Base-by-base conservation (phyloP, 2,329 filamentous ascomycete genomes). In the Aureobasidium sp. region DNA sequence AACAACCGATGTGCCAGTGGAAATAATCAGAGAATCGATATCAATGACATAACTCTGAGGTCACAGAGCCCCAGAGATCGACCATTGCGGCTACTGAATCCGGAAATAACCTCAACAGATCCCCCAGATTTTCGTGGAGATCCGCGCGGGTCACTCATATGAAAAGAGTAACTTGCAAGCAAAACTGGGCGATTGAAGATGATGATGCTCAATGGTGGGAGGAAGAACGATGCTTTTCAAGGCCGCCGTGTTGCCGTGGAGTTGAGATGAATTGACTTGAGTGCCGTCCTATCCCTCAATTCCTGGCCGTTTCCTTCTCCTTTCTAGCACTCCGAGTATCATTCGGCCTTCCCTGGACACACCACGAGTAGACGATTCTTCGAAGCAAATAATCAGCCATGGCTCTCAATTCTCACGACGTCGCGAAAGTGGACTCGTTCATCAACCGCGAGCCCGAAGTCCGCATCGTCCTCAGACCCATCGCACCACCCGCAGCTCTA, bases 401-500 rank as follows among this genome's bases (percentile, higher is more conserved):
- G 57, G 57, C 57, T 32, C 29, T 59, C 2, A 34, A 59, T 7
- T 45, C 37, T 3, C 34, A 59, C 47, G 57, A 59, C 10, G 34
- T 48, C 21, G 16, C 25, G 10, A 59, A 59, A 36, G 32, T 59
- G 14, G 30, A 59, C 9, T 49, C 44, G 5, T 45, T 59, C 9
- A 50, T 59, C 13, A 44, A 50, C 21, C 57, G 47, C 44, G 57
- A 59, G 41, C 67, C 68, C 6, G 63, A 65, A 21, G 62, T 71
- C 3, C 63, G 61, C 36, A 70, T 70, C 48, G 68, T 66, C 62
- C 63, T 71, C 2, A 63, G 60, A 36, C 69, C 69, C 5, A 69
- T 71, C 53, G 69, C 69, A n/a, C 66, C 69, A 11, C 69, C 69
- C 6, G 69, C 67, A 5, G 69, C 69, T 1, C 59, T 70, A 4